Percentiles rank a stretch among this genome's conserved stretches.
phyloP scores from a whole-genome alignment of 306 rosid genomes.

The Mimosa bimucronata region DNA sequence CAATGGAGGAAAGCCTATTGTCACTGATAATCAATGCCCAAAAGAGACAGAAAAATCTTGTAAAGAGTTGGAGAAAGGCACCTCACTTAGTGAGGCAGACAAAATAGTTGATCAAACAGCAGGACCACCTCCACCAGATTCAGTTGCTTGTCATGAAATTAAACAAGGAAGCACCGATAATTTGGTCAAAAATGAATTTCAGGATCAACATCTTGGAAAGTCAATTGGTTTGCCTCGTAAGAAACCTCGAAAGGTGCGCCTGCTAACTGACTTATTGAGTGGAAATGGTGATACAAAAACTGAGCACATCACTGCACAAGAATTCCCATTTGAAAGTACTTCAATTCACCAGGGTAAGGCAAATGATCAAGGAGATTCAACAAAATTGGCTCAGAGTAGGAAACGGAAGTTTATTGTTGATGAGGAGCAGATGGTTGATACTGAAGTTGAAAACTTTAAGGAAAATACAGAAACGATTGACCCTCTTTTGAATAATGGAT shows the following conservation, averaged over 20 bases:
- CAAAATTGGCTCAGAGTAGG: slow-evolving; percentile 49
- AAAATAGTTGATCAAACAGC: slow-evolving; percentile 41
- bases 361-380: slow-evolving; percentile 54
- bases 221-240: slow-evolving; percentile 60
- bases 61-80: slow-evolving; percentile 32
- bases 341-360: slow-evolving; percentile 52
- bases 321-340: slow-evolving; percentile 50
- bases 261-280: slow-evolving; percentile 80
- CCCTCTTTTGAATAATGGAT: slow-evolving; percentile 36
- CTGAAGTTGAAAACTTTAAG: slow-evolving; percentile 46
- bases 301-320: slow-evolving; percentile 43
- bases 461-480: slow-evolving; percentile 46
- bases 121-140: slow-evolving; percentile 40
- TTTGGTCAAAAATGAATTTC: slow-evolving; percentile 49
- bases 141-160: slow-evolving; percentile 45
- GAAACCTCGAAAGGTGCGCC: slow-evolving; percentile 80
- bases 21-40: slow-evolving; percentile 43
- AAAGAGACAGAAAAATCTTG: slow-evolving; percentile 39
- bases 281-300: slow-evolving; percentile 57
- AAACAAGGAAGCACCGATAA: slow-evolving; percentile 52
- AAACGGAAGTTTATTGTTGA: slow-evolving; percentile 68
- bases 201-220: slow-evolving; percentile 57
- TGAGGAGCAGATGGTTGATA: slow-evolving; percentile 48
- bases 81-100: slow-evolving; percentile 36
- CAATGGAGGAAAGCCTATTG: slow-evolving; percentile 46